Evolutionary conservation across 1,284 basidiomycete species (phyloP).

Genomic region (Vanrija humicola): DNA sequence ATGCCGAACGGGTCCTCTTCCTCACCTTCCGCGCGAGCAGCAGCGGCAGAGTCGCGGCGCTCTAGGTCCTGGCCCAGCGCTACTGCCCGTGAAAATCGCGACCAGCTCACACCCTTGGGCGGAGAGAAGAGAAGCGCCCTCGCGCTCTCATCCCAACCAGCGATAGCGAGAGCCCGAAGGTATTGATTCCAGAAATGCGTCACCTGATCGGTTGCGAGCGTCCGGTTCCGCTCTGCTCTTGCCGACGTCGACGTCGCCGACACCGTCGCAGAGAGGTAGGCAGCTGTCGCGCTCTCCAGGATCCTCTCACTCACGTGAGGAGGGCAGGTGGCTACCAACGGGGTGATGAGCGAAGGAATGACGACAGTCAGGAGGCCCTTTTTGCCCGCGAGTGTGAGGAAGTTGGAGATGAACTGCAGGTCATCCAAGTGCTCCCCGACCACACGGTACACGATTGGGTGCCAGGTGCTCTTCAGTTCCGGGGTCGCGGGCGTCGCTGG

Average conservation of each 20-base stretch:
- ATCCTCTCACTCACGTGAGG: constrained; percentile 17
- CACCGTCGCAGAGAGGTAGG: constrained; percentile 20
- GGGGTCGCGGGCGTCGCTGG: constrained; percentile 26
- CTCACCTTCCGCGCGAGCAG: background rate
- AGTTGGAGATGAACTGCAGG: constrained; percentile 18
- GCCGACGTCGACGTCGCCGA: constrained; percentile 17
- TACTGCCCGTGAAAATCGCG: constrained; percentile 14
- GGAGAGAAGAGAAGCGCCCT: constrained; percentile 16
- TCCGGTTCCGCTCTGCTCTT: constrained; percentile 10
- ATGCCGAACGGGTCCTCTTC: background rate
- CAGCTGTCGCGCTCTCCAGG: constrained; percentile 9
- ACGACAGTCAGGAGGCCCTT: constrained; percentile 35
- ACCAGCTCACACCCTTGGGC: constrained; percentile 17
- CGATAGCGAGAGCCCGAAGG: constrained; percentile 20
- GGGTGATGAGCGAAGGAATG: constrained; percentile 20
- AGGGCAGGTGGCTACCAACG: constrained; percentile 19
- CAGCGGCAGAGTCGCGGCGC: background rate
- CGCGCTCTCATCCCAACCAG: constrained; percentile 28
- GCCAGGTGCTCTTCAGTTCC: constrained; percentile 23
- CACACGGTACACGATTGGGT: constrained; percentile 23
- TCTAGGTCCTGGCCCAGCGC: constrained; percentile 4
- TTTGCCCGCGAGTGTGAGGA: constrained; percentile 21
- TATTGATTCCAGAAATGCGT: constrained; percentile 29
- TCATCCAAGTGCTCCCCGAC: constrained; percentile 18
- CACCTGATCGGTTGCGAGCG: constrained; percentile 14